Evolutionary conservation across 805 yeast species (phyloP), one percentile per base, ranked within the genome.

Genomic region (Naumovozyma castellii): DNA sequence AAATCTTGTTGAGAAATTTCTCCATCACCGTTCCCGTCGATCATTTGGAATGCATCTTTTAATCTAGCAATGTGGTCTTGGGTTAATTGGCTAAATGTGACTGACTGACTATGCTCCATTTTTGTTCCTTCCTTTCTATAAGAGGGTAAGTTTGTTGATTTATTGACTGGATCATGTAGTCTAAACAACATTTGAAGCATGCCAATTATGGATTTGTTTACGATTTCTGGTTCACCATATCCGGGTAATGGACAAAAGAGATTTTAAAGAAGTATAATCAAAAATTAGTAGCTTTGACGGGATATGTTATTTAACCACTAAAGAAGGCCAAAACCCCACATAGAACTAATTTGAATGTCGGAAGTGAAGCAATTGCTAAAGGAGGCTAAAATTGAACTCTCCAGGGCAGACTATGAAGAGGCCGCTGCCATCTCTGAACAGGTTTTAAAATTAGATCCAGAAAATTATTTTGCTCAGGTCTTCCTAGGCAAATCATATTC

Each of bases 21-120:
- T 1, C 86, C 85, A 51, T 87, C 94, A 18, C 80, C 77, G 44
- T 88, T 90, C 29, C 81, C 81, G 54, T 88, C 96, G 5, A 88
- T 75, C 49, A 84, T 59, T 20, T 84, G 76, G 58, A 87, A 88
- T 1, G 92, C 78, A 48, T 84, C 82, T 41, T 84, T 71, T 41
- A 83, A 67, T 46, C 73, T 80, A 13, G 75, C 66, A 18, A 84
- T 75, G 52, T 84, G 85, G 27, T 70, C 76, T 39, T 75, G 71
- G 4, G 79, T 69, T 15, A 85, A 70, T 43, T 65, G 66, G 35
- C 62, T 59, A 44, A 65, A 59, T 37, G 56, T 59, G 15, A 65
- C 54, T 0, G 67, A 56, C 34, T 50, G 43, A 37, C 59, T 53
- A 32, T 46, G 45, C 13, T 57, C 43, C 53, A 57, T 61, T 22